These are phyloP conservation scores for Conticribra weissflogii DNA, from an alignment of 108 stramenopile genomes.

Conservation along the genomic window DNA sequence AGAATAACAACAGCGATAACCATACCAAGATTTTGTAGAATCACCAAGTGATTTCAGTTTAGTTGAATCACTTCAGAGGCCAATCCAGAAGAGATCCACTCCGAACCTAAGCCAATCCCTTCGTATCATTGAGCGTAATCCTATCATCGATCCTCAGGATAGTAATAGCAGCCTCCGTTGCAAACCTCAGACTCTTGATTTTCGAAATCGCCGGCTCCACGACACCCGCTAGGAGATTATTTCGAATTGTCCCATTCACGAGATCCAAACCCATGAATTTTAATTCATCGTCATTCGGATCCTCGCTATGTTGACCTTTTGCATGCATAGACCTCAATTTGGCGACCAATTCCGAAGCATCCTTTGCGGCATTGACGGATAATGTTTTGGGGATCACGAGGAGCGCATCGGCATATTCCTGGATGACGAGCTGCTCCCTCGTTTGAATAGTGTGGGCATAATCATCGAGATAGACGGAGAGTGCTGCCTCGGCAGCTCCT, in stretches of 20 bases:
- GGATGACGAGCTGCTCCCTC: constrained; percentile 98
- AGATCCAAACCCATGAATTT: constrained; percentile 93
- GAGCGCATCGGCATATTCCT: constrained; percentile 97
- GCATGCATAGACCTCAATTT: constrained; percentile 94
- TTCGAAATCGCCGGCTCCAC: constrained; percentile 99
- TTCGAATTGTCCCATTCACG: constrained; percentile 82
- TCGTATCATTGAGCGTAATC: constrained; percentile 58
- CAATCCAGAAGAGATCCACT: too few relatives aligned
- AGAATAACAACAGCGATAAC: too few relatives aligned
- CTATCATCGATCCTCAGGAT: constrained; percentile 98
- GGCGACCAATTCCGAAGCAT: constrained; percentile 97
- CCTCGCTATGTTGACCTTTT: constrained; percentile 61
- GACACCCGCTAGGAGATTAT: constrained; percentile 96
- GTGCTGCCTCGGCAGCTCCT: constrained; percentile 97
- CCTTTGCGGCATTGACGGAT: constrained; percentile 99
- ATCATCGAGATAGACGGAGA: constrained; percentile 93
- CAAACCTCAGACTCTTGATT: constrained; percentile 98
- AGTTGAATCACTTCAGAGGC: neutral
- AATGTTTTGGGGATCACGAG: constrained; percentile 98
- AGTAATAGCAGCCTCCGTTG: constrained; percentile 99
- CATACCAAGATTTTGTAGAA: too few relatives aligned
- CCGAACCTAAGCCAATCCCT: constrained; percentile 19
- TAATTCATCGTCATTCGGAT: constrained; percentile 43
- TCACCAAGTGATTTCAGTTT: too few relatives aligned
- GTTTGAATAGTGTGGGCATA: constrained; percentile 93